Percentiles rank a stretch among this genome's conserved stretches.
Evolutionary conservation across 129 eudicot species (phyloP).

Genomic region (Apium graveolens): DNA sequence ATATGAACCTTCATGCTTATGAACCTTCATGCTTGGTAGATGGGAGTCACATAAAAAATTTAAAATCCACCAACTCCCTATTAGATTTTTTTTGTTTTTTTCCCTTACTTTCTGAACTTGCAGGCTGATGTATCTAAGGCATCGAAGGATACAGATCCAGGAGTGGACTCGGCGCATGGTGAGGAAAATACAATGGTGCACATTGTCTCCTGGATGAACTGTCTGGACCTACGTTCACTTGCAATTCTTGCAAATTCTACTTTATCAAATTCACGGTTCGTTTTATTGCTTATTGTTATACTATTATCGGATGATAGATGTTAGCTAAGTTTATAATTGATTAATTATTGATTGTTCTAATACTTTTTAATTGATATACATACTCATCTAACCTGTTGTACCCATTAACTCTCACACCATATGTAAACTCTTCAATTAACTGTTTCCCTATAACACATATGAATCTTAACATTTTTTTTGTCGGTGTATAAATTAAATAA

Average conservation of each 20-base stretch:
- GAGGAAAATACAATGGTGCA: conserved; percentile 6
- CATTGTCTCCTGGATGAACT: conserved; percentile 17
- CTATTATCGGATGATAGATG: not conserved
- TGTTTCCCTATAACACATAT: not conserved
- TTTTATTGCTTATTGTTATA: not conserved
- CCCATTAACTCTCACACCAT: too few relatives aligned
- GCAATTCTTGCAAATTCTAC: conserved; percentile 17
- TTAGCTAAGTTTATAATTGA: not conserved
- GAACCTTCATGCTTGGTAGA: not conserved
- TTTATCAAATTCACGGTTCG: conserved; percentile 13
- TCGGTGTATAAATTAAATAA: too few relatives aligned
- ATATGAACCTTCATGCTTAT: not conserved
- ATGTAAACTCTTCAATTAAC: too few relatives aligned
- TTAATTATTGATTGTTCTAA: too few relatives aligned
- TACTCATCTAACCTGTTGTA: too few relatives aligned
- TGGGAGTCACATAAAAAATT: not conserved
- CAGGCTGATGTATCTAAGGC: conserved; percentile 3
- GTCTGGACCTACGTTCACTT: conserved; percentile 13
- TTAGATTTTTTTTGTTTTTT: not conserved
- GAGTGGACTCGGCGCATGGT: not conserved
- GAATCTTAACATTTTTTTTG: too few relatives aligned
- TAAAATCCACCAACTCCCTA: not conserved
- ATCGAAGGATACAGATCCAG: not conserved
- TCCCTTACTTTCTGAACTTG: not conserved
- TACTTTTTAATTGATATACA: too few relatives aligned